Conservation (phyloP, 148 eudicot genomes). For the Chenopodium suecicum region DNA sequence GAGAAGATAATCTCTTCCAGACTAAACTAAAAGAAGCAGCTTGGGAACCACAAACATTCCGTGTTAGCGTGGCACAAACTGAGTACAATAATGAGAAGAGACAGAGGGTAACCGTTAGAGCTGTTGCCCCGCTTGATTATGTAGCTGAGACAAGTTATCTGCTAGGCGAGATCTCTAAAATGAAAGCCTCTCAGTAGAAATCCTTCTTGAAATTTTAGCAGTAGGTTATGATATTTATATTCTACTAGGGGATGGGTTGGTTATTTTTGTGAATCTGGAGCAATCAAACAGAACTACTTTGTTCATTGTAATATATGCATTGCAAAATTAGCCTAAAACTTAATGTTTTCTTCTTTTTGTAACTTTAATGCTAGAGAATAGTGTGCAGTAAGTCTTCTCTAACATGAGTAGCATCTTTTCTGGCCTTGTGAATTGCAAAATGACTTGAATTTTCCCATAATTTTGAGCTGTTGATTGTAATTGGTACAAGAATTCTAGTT, state of each 20-base stretch:
- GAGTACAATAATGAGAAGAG: slow-evolving; percentile 87
- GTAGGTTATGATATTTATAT: slow-evolving; percentile 1
- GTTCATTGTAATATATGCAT: slow-evolving; percentile 19
- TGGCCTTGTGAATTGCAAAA: not conserved
- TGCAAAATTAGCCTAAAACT: not conserved
- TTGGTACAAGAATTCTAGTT: no score
- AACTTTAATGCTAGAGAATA: not conserved
- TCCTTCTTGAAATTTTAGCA: not conserved
- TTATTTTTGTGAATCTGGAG: not conserved
- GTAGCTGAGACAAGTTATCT: slow-evolving; percentile 77
- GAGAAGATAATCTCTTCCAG: slow-evolving; percentile 46
- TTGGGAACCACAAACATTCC: slow-evolving; percentile 63
- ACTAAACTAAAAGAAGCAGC: slow-evolving; percentile 71
- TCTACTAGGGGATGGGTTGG: not conserved
- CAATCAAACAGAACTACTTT: slow-evolving; percentile 4
- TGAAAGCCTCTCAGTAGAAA: slow-evolving; percentile 46
- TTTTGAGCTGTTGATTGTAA: not conserved
- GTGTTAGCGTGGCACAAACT: slow-evolving; percentile 62
- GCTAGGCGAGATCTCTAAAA: slow-evolving; percentile 68
- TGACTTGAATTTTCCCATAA: not conserved
- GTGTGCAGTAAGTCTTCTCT: not conserved
- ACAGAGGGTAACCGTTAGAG: slow-evolving; percentile 75
- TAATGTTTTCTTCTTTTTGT: not conserved
- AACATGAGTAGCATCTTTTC: not conserved
- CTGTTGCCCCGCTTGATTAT: slow-evolving; percentile 68